Percentiles rank a stretch among this genome's conserved stretches.
Evolutionary conservation across 192 early-diverging fungal genomes (phyloP).

Genomic region (Thamnidium elegans): DNA sequence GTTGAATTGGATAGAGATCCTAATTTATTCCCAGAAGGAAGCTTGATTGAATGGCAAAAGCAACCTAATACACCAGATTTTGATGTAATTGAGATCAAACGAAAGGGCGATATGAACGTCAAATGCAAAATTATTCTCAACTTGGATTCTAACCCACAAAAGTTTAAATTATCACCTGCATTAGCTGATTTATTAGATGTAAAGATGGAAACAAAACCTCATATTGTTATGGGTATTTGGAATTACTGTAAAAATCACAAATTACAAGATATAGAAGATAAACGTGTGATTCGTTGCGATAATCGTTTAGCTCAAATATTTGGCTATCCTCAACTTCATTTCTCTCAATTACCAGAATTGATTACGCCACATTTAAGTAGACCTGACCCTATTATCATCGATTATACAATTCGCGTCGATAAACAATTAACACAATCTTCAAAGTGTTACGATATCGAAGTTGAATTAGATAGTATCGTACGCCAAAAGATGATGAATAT

Average conservation of each 20-base stretch:
- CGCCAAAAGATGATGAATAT: slow-evolving; percentile 54
- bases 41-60: slow-evolving; percentile 72
- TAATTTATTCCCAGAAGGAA: slow-evolving; percentile 71
- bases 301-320: slow-evolving; percentile 65
- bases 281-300: slow-evolving; percentile 83
- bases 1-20: slow-evolving; percentile 82
- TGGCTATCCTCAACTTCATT: slow-evolving; percentile 62
- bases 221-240: slow-evolving; percentile 86
- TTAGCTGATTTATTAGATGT: slow-evolving; percentile 78
- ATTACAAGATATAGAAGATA: slow-evolving; percentile 89
- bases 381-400: slow-evolving; percentile 83
- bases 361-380: slow-evolving; percentile 71
- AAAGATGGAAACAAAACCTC: slow-evolving; percentile 65
- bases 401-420: slow-evolving; percentile 77
- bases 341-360: slow-evolving; percentile 81
- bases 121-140: slow-evolving; percentile 77
- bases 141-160: slow-evolving; percentile 73
- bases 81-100: slow-evolving; percentile 92
- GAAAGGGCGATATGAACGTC: slow-evolving; percentile 82
- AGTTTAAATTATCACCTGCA: slow-evolving; percentile 72
- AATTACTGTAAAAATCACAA: slow-evolving; percentile 94
- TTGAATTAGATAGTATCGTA: slow-evolving; percentile 80
- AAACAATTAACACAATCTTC: slow-evolving; percentile 70
- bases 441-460: slow-evolving; percentile 89
- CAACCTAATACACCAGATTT: slow-evolving; percentile 46